Evolutionary conservation across 305 asterid genomes (phyloP).

Genomic region (Plantago lanceolata): DNA sequence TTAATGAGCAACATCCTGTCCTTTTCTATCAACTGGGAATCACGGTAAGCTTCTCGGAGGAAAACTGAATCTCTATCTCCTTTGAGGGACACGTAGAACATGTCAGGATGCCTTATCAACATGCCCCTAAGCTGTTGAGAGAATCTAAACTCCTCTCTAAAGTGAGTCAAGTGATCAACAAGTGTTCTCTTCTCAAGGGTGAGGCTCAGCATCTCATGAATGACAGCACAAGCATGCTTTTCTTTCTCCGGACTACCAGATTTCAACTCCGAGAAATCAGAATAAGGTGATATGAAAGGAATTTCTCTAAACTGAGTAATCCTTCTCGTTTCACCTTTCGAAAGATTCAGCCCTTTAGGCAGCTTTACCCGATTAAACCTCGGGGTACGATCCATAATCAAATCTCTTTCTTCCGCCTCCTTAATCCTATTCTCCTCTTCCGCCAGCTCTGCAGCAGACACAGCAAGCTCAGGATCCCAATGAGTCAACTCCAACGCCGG

Average conservation of each 20-base stretch:
- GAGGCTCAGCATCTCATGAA: slow-evolving; percentile 91
- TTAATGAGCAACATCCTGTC: slow-evolving; percentile 80
- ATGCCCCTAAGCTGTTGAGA: slow-evolving; percentile 96
- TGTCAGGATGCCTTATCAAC: slow-evolving; percentile 95
- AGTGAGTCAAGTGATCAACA: slow-evolving; percentile 89
- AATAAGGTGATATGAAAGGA: slow-evolving; percentile 73
- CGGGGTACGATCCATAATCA: slow-evolving; percentile 67
- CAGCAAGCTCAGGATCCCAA: slow-evolving; percentile 92
- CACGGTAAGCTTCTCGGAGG: slow-evolving; percentile 84
- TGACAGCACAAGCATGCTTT: slow-evolving; percentile 73
- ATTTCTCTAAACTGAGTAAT: slow-evolving; percentile 68
- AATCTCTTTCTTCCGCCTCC: slow-evolving; percentile 65
- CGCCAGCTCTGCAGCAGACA: slow-evolving; percentile 90
- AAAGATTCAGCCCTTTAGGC: slow-evolving; percentile 79
- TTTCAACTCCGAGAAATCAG: slow-evolving; percentile 64
- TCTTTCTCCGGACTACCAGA: slow-evolving; percentile 72
- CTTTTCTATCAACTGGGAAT: slow-evolving; percentile 81
- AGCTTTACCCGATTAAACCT: slow-evolving; percentile 73
- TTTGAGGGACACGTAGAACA: slow-evolving; percentile 84
- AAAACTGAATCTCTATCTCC: slow-evolving; percentile 96
- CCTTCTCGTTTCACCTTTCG: slow-evolving; percentile 90
- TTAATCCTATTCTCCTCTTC: slow-evolving; percentile 68
- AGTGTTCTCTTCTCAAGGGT: slow-evolving; percentile 90
- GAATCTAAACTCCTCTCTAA: slow-evolving; percentile 87
- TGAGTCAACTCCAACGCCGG: slow-evolving; percentile 79